Evolutionary conservation across 1,284 basidiomycete species (phyloP), one percentile per base, ranked within the genome.

Genomic region (Leccinum subrobustum): DNA sequence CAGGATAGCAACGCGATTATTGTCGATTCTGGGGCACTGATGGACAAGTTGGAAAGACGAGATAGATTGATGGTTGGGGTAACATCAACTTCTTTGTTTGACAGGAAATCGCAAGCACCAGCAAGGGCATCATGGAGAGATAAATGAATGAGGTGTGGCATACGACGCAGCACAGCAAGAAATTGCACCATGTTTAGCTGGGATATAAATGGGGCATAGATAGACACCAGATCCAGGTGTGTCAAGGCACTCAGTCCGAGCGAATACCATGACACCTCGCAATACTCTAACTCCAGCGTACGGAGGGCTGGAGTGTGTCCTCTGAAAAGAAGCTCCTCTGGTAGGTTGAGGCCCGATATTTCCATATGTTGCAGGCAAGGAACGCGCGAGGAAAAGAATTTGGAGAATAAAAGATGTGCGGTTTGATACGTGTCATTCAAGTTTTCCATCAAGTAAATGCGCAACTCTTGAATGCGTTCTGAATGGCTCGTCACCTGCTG

Each of bases 61-160:
- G 18, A 20, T n/a, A 56, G 31, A 25, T 33, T 33, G 18, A 52
- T n/a, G 6, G 20, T 53, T 7, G 48, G 48, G 14, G 48, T 50
- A 3, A 25, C 12, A 27, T 25, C 7, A 25, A 50, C 20, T 48
- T 23, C 20, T 6, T 14, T n/a, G 12, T 23, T 48, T 48, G 47
- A 48, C 20, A 48, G 11, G 47, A 48, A 48, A 48, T 48, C 20
- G 6, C 11, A 1, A 20, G 47, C 18, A 23, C 20, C 20, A 48
- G 18, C 6, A 51, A 27, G 25, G 25, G 50, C 50, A 14, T 27
- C 3, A 51, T 4, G n/a, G 14, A 59, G 56, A 12, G 25, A 29
- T 12, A 59, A 20, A 20, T 54, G 59, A 52, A 64, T 65, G 18
- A 77, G 65, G n/a, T 54, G 23, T 14, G 70, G 73, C 69, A 73